Base-by-base conservation (phyloP, 345 rosid genomes). In the Populus tremula region DNA sequence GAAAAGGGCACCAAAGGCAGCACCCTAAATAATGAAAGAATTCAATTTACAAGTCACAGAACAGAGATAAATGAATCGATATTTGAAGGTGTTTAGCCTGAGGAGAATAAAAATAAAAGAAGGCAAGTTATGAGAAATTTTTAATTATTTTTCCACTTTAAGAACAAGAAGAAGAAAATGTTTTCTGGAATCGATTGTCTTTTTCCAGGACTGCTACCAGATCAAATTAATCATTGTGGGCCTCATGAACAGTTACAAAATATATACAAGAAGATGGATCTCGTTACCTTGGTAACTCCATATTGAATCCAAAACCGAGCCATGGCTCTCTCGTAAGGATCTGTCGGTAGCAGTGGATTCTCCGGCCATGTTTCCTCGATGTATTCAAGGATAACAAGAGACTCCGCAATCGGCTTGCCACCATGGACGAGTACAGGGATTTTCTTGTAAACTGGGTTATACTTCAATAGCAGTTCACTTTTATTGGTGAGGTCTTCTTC, bases 321-420 rank as follows among this genome's bases (percentile, higher is more conserved):
- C 27, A 27, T 7, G 65, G 81, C 76, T 21, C 76, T 62, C 36
- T 63, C 76, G 1, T 63, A 23, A 21, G 81, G 71, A 62, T 78
- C 81, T 3, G 21, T n/a, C 1, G 81, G 76, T 23, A 78, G 27
- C 71, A 78, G 49, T 7, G 76, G 76, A 35, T 43, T 49, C 63
- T 78, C n/a, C 8, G 76, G 65, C 81, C 81, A 78, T 8, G 76
- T 33, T 47, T 78, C 81, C 18, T 78, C 81, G 20, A 78, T 71
- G 53, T 71, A 78, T 38, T 78, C 76, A 35, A 78, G 45, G 38
- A 78, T 72, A 4, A 78, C 53, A 9, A 64, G 27, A 16, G 80
- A 77, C 69, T 69, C 80, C 2, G 69, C 47, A 1, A 77, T 61
- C 1, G 74, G 62, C 16, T 69, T 69, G 35, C 45, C 80, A 1